phyloP scores from a whole-genome alignment of 2,329 filamentous ascomycete genomes.

The Paraconiothyrium brasiliense region DNA sequence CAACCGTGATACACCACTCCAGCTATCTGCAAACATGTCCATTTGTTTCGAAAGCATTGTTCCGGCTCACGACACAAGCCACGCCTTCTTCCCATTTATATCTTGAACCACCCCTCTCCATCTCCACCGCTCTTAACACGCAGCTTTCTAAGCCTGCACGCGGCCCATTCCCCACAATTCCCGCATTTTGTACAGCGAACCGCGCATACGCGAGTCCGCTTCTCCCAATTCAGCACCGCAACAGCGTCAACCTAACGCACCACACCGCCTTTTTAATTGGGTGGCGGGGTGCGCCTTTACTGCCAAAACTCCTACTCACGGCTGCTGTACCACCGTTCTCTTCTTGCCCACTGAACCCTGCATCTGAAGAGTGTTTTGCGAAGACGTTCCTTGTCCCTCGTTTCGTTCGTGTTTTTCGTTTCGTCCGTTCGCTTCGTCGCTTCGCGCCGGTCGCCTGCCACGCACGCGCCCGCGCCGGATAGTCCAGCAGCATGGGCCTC shows the following conservation, averaged over 20 bases:
- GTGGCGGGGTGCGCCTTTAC: conserved; percentile 3
- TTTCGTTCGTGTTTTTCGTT: background rate
- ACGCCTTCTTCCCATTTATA: background rate
- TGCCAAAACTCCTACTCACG: background rate
- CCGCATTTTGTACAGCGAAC: conserved; percentile 14
- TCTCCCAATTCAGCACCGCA: conserved; percentile 13
- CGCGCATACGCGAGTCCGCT: conserved; percentile 11
- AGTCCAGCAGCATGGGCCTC: conserved; percentile 11
- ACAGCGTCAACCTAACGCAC: conserved; percentile 2
- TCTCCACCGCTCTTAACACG: background rate
- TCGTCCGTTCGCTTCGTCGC: background rate
- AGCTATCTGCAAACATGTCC: no score
- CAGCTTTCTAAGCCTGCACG: background rate
- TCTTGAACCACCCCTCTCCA: background rate
- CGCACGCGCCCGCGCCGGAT: background rate
- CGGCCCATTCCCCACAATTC: conserved; percentile 7
- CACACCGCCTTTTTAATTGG: conserved; percentile 20
- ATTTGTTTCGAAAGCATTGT: no score
- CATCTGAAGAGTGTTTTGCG: background rate
- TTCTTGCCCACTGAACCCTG: conserved; percentile 1
- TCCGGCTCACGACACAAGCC: no score
- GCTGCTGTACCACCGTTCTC: conserved; percentile 11
- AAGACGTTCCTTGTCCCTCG: conserved; percentile 5
- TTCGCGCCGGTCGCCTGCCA: background rate
- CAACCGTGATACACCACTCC: background rate